phyloP scores from a whole-genome alignment of 2,329 filamentous ascomycete species.

The Madurella fahalii region DNA sequence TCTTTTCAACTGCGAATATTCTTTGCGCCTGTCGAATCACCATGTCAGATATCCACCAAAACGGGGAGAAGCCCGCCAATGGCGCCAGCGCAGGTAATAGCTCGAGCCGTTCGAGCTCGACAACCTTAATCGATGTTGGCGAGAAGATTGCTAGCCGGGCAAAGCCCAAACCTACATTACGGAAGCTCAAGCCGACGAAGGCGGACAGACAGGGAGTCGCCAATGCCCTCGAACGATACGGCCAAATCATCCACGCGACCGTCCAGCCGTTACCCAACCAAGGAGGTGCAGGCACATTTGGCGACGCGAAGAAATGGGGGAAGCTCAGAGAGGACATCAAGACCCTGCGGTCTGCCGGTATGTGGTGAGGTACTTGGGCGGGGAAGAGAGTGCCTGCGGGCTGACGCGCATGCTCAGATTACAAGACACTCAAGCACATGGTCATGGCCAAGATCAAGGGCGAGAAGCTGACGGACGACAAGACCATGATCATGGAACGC shows the following conservation, averaged over 20 bases:
- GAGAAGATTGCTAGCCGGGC: slow-evolving; percentile 20
- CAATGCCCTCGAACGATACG: slow-evolving; percentile 33
- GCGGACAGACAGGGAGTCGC: slow-evolving; percentile 33
- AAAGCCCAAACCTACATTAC: slow-evolving; percentile 22
- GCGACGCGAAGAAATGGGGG: slow-evolving; percentile 43
- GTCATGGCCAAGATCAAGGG: slow-evolving; percentile 61
- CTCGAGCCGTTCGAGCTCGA: slow-evolving; percentile 6
- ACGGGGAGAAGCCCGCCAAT: slow-evolving; percentile 18
- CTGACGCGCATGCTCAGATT: slow-evolving; percentile 41
- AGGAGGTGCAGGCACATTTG: slow-evolving; percentile 59
- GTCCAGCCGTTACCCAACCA: slow-evolving; percentile 60
- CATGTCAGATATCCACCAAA: neutral
- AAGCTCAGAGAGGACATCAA: slow-evolving; percentile 55
- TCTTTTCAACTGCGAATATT: neutral
- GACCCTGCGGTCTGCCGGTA: slow-evolving; percentile 47
- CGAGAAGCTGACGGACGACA: slow-evolving; percentile 63
- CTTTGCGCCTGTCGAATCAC: neutral
- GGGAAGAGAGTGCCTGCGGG: neutral
- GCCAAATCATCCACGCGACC: slow-evolving; percentile 43
- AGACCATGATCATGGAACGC: slow-evolving; percentile 72
- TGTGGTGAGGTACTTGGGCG: slow-evolving; percentile 10
- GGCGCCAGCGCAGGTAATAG: slow-evolving; percentile 3
- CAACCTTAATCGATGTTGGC: slow-evolving; percentile 2
- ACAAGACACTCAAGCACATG: slow-evolving; percentile 59
- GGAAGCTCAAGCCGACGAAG: slow-evolving; percentile 23